Conservation (phyloP, 2,329 filamentous ascomycete genomes). For the Xylariaceae sp. region DNA sequence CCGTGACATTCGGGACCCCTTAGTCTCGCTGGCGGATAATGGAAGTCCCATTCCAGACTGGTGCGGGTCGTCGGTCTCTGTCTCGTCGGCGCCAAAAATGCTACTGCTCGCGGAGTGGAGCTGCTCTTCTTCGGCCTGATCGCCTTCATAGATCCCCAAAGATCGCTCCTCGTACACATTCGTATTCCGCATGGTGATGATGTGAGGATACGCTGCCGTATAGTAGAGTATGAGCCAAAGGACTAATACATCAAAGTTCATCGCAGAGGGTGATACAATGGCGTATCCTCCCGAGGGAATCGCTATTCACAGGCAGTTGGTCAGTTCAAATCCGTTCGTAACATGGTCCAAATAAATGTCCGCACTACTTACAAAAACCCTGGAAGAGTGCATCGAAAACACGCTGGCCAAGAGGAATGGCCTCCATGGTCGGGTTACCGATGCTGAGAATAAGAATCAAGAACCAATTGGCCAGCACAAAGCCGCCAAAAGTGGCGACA, state of each 20-base stretch:
- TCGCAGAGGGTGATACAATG: conserved; percentile 42
- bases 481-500: conserved; percentile 39
- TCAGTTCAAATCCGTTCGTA: conserved; percentile 4
- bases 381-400: conserved; percentile 52
- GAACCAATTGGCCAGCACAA: conserved; percentile 50
- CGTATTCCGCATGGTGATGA: conserved; percentile 61
- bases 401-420: conserved; percentile 39
- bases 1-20: background rate
- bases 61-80: conserved; percentile 3
- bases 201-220: conserved; percentile 58
- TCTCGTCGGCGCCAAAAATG: conserved; percentile 15
- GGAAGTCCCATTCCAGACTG: background rate
- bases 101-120: conserved; percentile 19
- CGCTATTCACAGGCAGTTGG: conserved; percentile 20
- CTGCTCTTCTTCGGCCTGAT: conserved; percentile 19
- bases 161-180: conserved; percentile 70
- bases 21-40: background rate
- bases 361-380: conserved; percentile 32
- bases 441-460: conserved; percentile 50
- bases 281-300: conserved; percentile 53
- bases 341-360: background rate
- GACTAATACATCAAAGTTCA: conserved; percentile 55
- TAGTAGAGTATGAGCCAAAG: conserved; percentile 64
- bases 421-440: conserved; percentile 41
- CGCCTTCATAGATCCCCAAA: conserved; percentile 51